Evolutionary conservation across 2,329 filamentous ascomycete species (phyloP).

Genomic region (Canariomyces notabilis): DNA sequence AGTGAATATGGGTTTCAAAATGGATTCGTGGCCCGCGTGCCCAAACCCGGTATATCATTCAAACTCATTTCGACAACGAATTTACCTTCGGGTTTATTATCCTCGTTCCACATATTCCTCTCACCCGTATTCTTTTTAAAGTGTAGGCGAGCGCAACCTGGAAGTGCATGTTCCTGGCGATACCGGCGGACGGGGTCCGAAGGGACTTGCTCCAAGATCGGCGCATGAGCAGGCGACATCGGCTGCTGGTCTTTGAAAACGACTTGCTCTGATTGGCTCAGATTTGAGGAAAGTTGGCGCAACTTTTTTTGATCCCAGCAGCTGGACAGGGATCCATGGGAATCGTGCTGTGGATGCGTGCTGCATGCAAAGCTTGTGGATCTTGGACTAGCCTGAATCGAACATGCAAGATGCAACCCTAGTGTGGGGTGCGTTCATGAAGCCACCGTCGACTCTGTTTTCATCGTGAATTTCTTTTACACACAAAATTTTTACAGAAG

Average conservation of each 20-base stretch:
- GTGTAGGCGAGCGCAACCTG: too few species aligned
- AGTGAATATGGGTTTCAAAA: background rate
- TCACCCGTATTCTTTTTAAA: too few species aligned
- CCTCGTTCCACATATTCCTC: too few species aligned
- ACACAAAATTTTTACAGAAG: constrained; percentile 11
- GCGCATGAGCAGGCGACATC: constrained; percentile 24
- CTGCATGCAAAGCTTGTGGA: constrained; percentile 27
- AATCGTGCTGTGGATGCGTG: constrained; percentile 19
- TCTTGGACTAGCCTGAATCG: constrained; percentile 20
- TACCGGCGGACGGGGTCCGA: constrained; percentile 17
- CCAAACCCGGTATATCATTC: too few species aligned
- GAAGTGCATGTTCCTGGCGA: constrained; percentile 13
- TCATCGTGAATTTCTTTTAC: constrained; percentile 19
- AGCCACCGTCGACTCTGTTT: constrained; percentile 6
- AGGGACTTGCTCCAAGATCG: constrained; percentile 4
- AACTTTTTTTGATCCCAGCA: constrained; percentile 14
- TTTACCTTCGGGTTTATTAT: too few species aligned
- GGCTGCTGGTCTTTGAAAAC: constrained; percentile 27
- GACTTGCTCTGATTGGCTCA: constrained; percentile 22
- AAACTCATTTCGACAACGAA: too few species aligned
- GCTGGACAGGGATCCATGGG: constrained; percentile 19
- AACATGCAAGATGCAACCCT: constrained; percentile 20
- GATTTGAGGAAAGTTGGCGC: constrained; percentile 13
- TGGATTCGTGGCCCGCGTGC: too few species aligned
- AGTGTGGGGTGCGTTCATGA: constrained; percentile 26